These are phyloP conservation scores for Aspergillus ochraceus DNA, from an alignment of 2,329 filamentous ascomycete genomes.

Conservation along the genomic window DNA sequence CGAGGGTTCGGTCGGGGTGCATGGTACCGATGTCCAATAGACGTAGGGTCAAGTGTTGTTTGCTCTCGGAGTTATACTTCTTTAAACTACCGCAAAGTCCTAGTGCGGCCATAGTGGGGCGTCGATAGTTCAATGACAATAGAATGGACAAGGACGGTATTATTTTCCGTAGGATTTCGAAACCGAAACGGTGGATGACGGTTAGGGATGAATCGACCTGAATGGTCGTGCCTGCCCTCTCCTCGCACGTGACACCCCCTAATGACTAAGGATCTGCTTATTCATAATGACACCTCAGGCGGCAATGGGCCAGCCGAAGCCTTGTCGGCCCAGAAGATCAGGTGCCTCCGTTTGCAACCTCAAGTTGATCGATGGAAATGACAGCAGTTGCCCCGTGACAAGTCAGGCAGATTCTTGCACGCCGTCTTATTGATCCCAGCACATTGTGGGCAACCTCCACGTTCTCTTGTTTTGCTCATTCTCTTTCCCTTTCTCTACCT, in stretches of 20 bases:
- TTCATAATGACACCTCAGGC: slow-evolving; percentile 1
- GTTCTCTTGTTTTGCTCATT: neutral
- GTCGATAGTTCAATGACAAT: neutral
- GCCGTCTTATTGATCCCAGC: neutral
- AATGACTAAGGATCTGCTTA: slow-evolving; percentile 1
- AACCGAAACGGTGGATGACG: neutral
- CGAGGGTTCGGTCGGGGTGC: neutral
- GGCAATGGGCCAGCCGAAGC: slow-evolving; percentile 4
- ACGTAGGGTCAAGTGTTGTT: neutral
- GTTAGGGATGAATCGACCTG: neutral
- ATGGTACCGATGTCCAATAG: neutral
- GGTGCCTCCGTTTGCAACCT: slow-evolving; percentile 13
- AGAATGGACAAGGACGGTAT: neutral
- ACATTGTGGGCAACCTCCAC: neutral
- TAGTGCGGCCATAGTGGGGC: neutral
- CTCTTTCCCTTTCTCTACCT: neutral
- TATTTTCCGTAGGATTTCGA: neutral
- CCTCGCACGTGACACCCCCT: neutral
- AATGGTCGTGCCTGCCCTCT: neutral
- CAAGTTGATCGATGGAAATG: slow-evolving; percentile 10
- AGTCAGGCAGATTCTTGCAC: neutral
- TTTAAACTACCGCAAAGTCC: neutral
- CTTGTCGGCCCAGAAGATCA: slow-evolving; percentile 5
- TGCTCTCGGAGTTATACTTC: neutral
- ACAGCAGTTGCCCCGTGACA: slow-evolving; percentile 7